phyloP scores from a whole-genome alignment of 176 grass and related monocot genomes.

The Oropetium thomaeum region DNA sequence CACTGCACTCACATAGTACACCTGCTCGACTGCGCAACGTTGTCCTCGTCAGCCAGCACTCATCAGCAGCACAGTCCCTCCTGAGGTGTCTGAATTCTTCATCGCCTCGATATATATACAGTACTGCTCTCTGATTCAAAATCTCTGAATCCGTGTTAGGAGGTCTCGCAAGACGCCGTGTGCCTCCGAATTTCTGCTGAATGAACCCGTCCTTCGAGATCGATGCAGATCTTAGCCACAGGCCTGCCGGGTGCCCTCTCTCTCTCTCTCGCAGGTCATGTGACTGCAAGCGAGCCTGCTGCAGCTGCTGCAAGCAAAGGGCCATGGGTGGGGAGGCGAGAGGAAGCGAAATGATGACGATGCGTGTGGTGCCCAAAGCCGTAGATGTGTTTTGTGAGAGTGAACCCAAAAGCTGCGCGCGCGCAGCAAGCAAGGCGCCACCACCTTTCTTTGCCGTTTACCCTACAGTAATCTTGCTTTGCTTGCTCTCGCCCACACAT shows the following conservation, averaged over 20 bases:
- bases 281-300: constrained; percentile 3
- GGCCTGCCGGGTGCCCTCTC: not conserved
- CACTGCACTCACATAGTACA: too few species aligned
- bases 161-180: constrained; percentile 3
- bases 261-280: constrained; percentile 1
- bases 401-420: constrained; percentile 40
- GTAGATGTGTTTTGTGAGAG: constrained; percentile 14
- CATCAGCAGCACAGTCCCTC: not conserved
- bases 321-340: not conserved
- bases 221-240: constrained; percentile 34
- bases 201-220: constrained; percentile 52
- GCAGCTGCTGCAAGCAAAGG: not conserved
- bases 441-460: constrained; percentile 4
- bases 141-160: constrained; percentile 16
- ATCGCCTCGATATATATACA: too few species aligned
- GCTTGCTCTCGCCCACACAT: not conserved
- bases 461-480: constrained; percentile 10
- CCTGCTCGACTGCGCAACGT: constrained; percentile 1
- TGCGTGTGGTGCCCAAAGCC: constrained; percentile 7
- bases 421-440: not conserved
- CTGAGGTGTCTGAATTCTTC: not conserved
- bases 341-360: constrained; percentile 39
- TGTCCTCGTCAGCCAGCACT: not conserved
- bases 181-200: not conserved
- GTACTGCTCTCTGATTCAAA: constrained; percentile 24